Base-by-base conservation (phyloP, 1,284 basidiomycete genomes). In the Ganoderma sinense region DNA sequence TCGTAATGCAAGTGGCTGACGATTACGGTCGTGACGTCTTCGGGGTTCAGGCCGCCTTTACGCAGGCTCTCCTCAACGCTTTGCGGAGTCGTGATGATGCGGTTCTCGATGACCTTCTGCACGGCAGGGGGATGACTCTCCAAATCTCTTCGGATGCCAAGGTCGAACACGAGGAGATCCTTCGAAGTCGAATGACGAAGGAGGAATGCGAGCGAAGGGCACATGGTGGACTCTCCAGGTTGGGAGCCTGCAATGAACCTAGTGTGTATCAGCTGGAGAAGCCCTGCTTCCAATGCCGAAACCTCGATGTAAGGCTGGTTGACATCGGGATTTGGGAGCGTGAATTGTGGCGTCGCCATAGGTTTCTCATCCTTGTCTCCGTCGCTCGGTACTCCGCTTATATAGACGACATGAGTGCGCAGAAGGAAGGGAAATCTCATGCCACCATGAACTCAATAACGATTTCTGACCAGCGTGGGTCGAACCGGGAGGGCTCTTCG, bases 111-210 rank as follows among this genome's bases (percentile, higher is more conserved):
- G 1, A 68, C 64, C 41, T 71, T 65, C 56, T 69, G 70, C 4
- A 73, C 70, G 4, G 68, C 69, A 5, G 75, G 84, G 0, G 86
- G 84, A 63, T 82, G 82, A 5, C 77, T 82, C 11, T 84, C 77
- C 73, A 82, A 77, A 74, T 89, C 84, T 43, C 82, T 82, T 40
- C 86, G 82, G n/a, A 86, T 81, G n/a, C 88, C 87, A 5, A 89
- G 81, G 69, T 89, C 88, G 69, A 89, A 88, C 2, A 89, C 75
- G 55, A 88, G 72, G 51, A 80, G 82, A 41, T 80, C 76, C 4
- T 79, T 75, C 14, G 80, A 82, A 7, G 70, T 73, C 3, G 86
- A 85, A 68, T 89, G 87, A 4, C 80, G 80, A 51, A 89, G 78
- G 45, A 82, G 81, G 76, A 88, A 89, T 2, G 84, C 79, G 33